Percentiles rank a stretch among this genome's conserved stretches.
These are phyloP conservation scores for Phialemoniopsis sp. DNA, from an alignment of 2,329 filamentous ascomycete genomes.

Conservation along the genomic window DNA sequence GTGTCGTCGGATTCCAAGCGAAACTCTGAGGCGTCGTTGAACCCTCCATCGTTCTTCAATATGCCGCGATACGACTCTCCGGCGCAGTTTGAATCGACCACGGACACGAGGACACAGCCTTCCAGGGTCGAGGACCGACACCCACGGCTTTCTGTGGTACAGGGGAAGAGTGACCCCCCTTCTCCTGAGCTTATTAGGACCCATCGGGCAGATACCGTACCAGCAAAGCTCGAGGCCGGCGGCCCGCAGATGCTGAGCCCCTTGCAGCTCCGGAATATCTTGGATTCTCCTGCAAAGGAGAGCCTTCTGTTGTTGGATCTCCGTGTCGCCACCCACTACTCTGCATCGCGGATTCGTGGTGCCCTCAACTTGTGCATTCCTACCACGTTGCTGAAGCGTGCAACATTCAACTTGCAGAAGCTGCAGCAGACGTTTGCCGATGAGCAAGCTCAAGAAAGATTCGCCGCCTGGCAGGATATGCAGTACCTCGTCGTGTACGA, in stretches of 20 bases:
- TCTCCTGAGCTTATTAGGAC: conserved; percentile 18
- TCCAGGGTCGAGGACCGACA: conserved; percentile 46
- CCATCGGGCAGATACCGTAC: conserved; percentile 48
- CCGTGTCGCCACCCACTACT: conserved; percentile 79
- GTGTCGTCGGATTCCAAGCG: conserved; percentile 50
- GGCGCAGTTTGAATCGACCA: conserved; percentile 31
- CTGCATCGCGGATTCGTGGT: conserved; percentile 68
- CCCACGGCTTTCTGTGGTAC: conserved; percentile 49
- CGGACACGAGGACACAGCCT: conserved; percentile 25
- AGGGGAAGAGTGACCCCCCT: conserved; percentile 38
- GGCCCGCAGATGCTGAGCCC: conserved; percentile 48
- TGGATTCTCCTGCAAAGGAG: conserved; percentile 34
- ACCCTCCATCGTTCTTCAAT: conserved; percentile 31
- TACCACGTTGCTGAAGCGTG: conserved; percentile 85
- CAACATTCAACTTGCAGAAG: conserved; percentile 86
- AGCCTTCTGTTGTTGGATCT: conserved; percentile 74
- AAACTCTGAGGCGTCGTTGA: conserved; percentile 43
- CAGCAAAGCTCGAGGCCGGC: conserved; percentile 39
- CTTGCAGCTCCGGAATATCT: conserved; percentile 49
- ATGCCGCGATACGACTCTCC: conserved; percentile 44
- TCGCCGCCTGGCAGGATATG: conserved; percentile 71
- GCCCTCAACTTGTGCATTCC: conserved; percentile 93
- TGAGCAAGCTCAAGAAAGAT: conserved; percentile 64
- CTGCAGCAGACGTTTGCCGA: conserved; percentile 81
- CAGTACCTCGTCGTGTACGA: conserved; percentile 87